phyloP scores from a whole-genome alignment of 768 basidiomycete species.

The Leucosporidium creatinivorum region DNA sequence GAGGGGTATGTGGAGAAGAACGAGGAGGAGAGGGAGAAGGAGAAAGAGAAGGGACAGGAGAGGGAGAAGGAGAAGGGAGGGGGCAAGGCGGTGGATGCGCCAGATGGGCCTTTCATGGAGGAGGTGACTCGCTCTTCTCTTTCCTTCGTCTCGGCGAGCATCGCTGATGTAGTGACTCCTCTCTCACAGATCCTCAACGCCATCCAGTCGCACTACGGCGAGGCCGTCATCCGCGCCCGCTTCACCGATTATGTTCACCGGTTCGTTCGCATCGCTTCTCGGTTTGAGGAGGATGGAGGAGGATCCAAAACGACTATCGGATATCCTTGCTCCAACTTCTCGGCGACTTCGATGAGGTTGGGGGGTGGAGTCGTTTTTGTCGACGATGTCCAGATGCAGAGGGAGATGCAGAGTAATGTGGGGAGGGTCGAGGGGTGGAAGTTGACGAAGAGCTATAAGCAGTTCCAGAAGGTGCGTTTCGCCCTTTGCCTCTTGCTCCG shows the following conservation, averaged over 20 bases:
- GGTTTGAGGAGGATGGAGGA: slow-evolving; percentile 75
- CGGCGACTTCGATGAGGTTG: slow-evolving; percentile 41
- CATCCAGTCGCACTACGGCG: slow-evolving; percentile 87
- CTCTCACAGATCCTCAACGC: slow-evolving; percentile 63
- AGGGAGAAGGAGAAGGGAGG: slow-evolving; percentile 17
- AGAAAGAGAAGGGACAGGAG: slow-evolving; percentile 19
- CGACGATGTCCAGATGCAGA: slow-evolving; percentile 57
- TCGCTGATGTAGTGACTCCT: no score
- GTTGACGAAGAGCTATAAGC: slow-evolving; percentile 68
- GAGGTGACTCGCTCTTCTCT: slow-evolving; percentile 52
- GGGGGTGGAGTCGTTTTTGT: slow-evolving; percentile 75
- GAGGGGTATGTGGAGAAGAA: neutral
- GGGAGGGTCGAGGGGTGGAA: slow-evolving; percentile 91
- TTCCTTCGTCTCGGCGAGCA: neutral
- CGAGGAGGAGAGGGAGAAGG: neutral
- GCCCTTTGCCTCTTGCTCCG: neutral
- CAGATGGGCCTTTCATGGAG: slow-evolving; percentile 84
- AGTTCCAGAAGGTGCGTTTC: slow-evolving; percentile 57
- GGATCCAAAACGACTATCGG: slow-evolving; percentile 66
- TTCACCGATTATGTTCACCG: slow-evolving; percentile 82
- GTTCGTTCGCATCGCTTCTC: slow-evolving; percentile 80
- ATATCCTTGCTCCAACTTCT: slow-evolving; percentile 53
- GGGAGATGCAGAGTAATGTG: slow-evolving; percentile 68
- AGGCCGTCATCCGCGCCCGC: slow-evolving; percentile 73
- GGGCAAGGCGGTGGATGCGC: slow-evolving; percentile 49